These are phyloP conservation scores for Macadamia integrifolia DNA, from an alignment of 164 flowering plant species.

Conservation along the genomic window DNA sequence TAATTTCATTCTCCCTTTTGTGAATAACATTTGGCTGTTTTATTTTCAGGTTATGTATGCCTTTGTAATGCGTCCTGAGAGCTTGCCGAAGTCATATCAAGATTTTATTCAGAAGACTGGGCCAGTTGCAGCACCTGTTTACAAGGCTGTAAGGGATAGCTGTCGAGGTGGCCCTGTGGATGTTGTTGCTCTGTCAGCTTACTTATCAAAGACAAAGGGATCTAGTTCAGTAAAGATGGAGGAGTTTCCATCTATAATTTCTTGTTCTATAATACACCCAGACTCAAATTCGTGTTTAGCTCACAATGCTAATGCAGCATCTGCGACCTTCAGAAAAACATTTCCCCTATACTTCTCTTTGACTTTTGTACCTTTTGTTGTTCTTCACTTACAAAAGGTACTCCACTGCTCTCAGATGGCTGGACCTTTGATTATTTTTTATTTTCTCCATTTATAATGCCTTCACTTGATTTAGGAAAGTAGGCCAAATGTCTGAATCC, in stretches of 20 bases:
- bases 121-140: conserved; percentile 89
- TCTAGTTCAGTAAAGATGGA: conserved; percentile 44
- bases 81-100: conserved; percentile 90
- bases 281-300: conserved; percentile 65
- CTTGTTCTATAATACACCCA: conserved; percentile 94
- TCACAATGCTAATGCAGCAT: conserved; percentile 72
- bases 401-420: neutral
- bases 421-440: neutral
- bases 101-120: conserved; percentile 96
- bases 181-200: conserved; percentile 60
- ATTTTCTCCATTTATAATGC: too few species aligned
- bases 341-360: conserved; percentile 97
- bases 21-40: conserved; percentile 2
- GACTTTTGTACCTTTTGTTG: conserved; percentile 94
- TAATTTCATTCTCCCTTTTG: neutral
- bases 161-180: conserved; percentile 80
- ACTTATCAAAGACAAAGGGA: conserved; percentile 44
- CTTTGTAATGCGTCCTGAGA: conserved; percentile 97
- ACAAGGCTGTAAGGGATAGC: conserved; percentile 86
- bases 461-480: too few species aligned
- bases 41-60: conserved; percentile 84
- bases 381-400: conserved; percentile 91
- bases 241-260: conserved; percentile 74
- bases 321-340: conserved; percentile 88
- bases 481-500: too few species aligned